These are phyloP conservation scores for Fraxinus americana DNA, from an alignment of 257 asterid species.

Conservation along the genomic window DNA sequence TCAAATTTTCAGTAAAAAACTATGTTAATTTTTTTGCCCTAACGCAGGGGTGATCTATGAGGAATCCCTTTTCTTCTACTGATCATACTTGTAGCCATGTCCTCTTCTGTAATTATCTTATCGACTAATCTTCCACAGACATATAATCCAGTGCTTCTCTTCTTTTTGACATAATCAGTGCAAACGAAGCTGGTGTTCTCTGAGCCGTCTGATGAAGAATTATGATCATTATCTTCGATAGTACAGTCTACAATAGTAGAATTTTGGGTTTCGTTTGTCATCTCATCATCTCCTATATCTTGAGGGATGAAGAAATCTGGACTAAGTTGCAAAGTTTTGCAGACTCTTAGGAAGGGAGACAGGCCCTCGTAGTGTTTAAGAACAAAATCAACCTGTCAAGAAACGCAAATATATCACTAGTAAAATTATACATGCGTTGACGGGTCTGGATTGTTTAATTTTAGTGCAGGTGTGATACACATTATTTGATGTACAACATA, in stretches of 20 bases:
- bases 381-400: slow-evolving; percentile 69
- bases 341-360: slow-evolving; percentile 69
- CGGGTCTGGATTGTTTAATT: too few species aligned
- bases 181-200: slow-evolving; percentile 74
- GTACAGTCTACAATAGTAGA: slow-evolving; percentile 66
- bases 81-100: slow-evolving; percentile 68
- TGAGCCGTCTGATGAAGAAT: slow-evolving; percentile 63
- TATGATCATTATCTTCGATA: slow-evolving; percentile 46
- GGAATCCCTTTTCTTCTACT: slow-evolving; percentile 93
- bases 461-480: too few species aligned
- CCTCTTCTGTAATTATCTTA: slow-evolving; percentile 59
- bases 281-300: slow-evolving; percentile 68
- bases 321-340: slow-evolving; percentile 74
- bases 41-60: slow-evolving; percentile 91
- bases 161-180: slow-evolving; percentile 74
- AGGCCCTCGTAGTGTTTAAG: slow-evolving; percentile 67
- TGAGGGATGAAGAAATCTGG: slow-evolving; percentile 94
- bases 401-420: too few species aligned
- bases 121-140: slow-evolving; percentile 60
- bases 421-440: not conserved
- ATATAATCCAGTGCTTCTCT: slow-evolving; percentile 69
- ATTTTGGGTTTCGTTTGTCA: slow-evolving; percentile 54
- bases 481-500: too few species aligned
- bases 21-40: slow-evolving; percentile 19
- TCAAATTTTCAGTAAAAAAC: too few species aligned